Base-by-base conservation (phyloP, 2,329 filamentous ascomycete species). In the Colletotrichum aenigma region DNA sequence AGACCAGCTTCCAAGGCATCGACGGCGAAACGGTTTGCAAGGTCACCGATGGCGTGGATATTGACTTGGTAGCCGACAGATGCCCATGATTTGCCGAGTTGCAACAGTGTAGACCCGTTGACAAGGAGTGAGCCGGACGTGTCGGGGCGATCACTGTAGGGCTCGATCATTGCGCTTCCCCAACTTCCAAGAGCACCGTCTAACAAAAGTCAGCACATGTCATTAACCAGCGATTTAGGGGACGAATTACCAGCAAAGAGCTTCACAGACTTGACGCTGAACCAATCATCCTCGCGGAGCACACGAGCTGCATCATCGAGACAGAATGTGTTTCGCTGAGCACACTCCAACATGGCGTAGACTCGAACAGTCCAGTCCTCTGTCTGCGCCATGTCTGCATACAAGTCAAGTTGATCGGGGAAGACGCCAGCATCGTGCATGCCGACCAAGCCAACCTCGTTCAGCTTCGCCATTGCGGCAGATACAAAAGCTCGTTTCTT, bases 31-130 rank as follows among this genome's bases (percentile, higher is more conserved):
- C 92, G 89, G 80, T 94, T 94, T 18, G 93, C 93, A 6, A 91
- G 86, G 81, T 95, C 93, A 10, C 93, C 93, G 74, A 94, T 94
- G 64, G 93, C 93, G 81, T 94, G 93, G 75, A 94, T 93, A 80
- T 93, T 93, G 71, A 94, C 92, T 80, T 94, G 93, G 79, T 89
- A 94, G 15, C 91, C 91, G 43, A 86, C 87, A 3, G 83, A 83
- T 18, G 92, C 89, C 93, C 93, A 95, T 32, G 89, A 82, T 13
- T 83, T 84, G 4, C 92, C 86, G 12, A 93, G 84, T 7, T 85
- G 81, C 1, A 87, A 88, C 68, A 94, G 85, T 5, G 89, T 87
- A 0, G 89, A 89, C n/a, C 90, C 88, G 80, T 93, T 93, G 70
- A 94, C 90, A 36, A 94, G 88, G 66, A 94, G 89, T 0, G 92